These are phyloP conservation scores for Amanita muscaria DNA, from an alignment of 768 basidiomycete species.

Conservation along the genomic window DNA sequence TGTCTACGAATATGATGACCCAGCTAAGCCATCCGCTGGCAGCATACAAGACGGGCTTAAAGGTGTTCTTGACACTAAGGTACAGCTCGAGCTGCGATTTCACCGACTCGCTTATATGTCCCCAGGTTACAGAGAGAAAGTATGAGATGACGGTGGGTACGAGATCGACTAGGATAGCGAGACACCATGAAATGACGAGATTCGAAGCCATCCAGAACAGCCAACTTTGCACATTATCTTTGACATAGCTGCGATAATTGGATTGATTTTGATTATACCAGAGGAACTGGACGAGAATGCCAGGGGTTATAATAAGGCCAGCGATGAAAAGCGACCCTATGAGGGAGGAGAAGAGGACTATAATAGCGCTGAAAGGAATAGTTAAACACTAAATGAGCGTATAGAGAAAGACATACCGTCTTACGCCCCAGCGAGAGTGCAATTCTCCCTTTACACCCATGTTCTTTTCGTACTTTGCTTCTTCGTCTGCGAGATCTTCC, in stretches of 20 bases:
- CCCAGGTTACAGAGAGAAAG: slow-evolving; percentile 56
- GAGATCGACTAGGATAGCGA: slow-evolving; percentile 64
- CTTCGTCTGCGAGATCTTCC: slow-evolving; percentile 65
- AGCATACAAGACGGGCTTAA: slow-evolving; percentile 69
- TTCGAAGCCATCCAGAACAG: slow-evolving; percentile 78
- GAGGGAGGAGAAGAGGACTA: slow-evolving; percentile 61
- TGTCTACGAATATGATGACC: slow-evolving; percentile 63
- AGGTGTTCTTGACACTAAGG: slow-evolving; percentile 55
- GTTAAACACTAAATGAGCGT: neutral
- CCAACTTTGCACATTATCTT: slow-evolving; percentile 67
- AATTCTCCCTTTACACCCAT: slow-evolving; percentile 43
- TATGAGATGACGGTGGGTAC: slow-evolving; percentile 47
- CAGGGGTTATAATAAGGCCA: slow-evolving; percentile 49
- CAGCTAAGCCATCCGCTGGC: slow-evolving; percentile 65
- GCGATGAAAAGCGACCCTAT: slow-evolving; percentile 65
- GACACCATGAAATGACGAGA: slow-evolving; percentile 69
- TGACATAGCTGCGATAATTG: slow-evolving; percentile 47
- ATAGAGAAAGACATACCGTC: slow-evolving; percentile 31
- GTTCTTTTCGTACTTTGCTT: slow-evolving; percentile 53
- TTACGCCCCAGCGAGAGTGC: slow-evolving; percentile 39
- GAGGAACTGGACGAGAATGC: slow-evolving; percentile 56
- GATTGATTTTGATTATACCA: slow-evolving; percentile 59
- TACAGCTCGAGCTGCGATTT: slow-evolving; percentile 65
- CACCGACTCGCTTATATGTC: slow-evolving; percentile 62
- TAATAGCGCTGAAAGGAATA: slow-evolving; percentile 36